A percentile compares a stretch with the other conserved stretches of the same genome.
These are phyloP conservation scores for Citrullus colocynthis DNA, from an alignment of 306 rosid species.

Conservation along the genomic window DNA sequence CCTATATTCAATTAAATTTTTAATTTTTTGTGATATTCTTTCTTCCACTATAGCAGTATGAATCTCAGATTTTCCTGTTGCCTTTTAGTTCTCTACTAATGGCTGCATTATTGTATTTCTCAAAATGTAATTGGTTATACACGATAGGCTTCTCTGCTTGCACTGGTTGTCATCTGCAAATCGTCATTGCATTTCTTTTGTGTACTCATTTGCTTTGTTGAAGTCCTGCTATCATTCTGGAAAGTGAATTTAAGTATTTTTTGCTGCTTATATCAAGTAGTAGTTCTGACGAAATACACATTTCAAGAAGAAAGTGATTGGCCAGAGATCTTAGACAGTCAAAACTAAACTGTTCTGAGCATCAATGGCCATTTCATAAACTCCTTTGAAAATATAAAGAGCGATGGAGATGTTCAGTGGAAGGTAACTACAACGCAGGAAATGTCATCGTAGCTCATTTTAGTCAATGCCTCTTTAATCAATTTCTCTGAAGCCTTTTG, in stretches of 20 bases:
- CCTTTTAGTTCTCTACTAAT: neutral
- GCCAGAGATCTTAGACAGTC: neutral
- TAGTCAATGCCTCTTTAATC: slow-evolving; percentile 24
- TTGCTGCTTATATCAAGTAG: neutral
- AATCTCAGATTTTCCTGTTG: neutral
- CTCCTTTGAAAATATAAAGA: neutral
- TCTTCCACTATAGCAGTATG: slow-evolving; percentile 1
- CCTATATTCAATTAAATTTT: slow-evolving; percentile 7
- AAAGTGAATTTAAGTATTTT: neutral
- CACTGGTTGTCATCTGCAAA: neutral
- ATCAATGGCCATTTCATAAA: neutral
- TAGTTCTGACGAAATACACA: neutral
- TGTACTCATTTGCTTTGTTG: neutral
- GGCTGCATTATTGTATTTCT: neutral
- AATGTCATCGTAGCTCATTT: slow-evolving; percentile 40
- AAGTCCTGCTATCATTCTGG: neutral
- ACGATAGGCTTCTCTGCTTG: neutral
- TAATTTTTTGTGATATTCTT: neutral
- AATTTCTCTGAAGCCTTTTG: slow-evolving; percentile 32
- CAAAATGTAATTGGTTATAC: neutral
- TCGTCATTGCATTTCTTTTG: neutral
- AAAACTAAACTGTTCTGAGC: neutral
- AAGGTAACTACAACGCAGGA: slow-evolving; percentile 52
- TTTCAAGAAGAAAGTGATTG: neutral
- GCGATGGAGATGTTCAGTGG: slow-evolving; percentile 6